Evolutionary conservation across 495 filamentous ascomycete genomes (phyloP), one percentile per base, ranked within the genome.

Genomic region (Cercophora sp.): DNA sequence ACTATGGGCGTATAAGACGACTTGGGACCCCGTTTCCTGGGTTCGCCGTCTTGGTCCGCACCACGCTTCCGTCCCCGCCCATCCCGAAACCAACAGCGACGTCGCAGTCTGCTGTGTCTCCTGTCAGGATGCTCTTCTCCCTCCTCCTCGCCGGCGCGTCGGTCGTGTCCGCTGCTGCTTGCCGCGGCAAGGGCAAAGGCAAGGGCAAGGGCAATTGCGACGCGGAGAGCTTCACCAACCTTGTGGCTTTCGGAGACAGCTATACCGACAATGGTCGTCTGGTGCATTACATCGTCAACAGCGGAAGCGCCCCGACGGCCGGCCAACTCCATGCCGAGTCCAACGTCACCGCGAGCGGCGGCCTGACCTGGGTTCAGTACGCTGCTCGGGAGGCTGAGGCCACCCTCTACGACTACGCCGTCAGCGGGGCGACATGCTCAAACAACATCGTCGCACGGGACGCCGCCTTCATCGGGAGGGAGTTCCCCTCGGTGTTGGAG

Each of bases 331-430:
- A 77, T 25, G 65, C 62, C 24, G 61, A 70, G 61, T 63, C 63
- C 51, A 77, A 70, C 51, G 55, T 37, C 2, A 82, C 85, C 3
- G 63, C 81, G 5, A 76, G 77, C 46, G 86, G 86, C 19, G 85
- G 86, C n/a, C 68, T 75, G 23, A 74, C 71, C n/a, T 91, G 87
- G 86, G 69, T 77, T 13, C 79, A 86, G 54, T 84, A 76, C 55
- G 85, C 81, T 16, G 67, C 76, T 19, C 61, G 78, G 43, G 71
- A 75, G 35, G 73, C 79, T n/a, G 70, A 74, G 4, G 74, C 76
- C 31, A 83, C 67, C 26, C 77, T 85, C n/a, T 83, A 83, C 70
- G 82, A 89, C 67, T 90, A 89, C 62, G 86, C 87, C 44, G 80
- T 89, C 47, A 64, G 64, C 48, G 85, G 86, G 19, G 87, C 85